Evolutionary conservation across 495 filamentous ascomycete species (phyloP), one percentile per base, ranked within the genome.

Genomic region (Penicillium angulare): DNA sequence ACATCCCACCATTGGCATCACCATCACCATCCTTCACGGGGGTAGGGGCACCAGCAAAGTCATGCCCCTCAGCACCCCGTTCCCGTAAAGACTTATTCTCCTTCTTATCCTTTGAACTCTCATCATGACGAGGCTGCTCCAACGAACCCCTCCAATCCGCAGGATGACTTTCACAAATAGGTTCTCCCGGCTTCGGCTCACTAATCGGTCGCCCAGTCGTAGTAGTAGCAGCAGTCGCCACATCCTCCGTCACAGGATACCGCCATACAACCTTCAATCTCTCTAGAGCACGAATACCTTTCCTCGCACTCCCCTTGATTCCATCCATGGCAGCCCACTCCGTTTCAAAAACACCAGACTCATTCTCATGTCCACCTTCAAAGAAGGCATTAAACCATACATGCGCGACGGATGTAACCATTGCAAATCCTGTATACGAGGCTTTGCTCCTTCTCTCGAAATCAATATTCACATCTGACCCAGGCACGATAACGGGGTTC

Each of bases 301-400:
- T 93, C 35, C 81, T 79, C 26, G 71, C 79, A 5, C 84, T 89
- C 1, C 93, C 92, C 63, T 95, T 96, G 52, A 88, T 81, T 0
- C 85, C 85, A 59, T 88, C 85, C 71, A 88, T 79, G 0, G 68
- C 74, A 3, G 86, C 83, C 84, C 84, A 88, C 3, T 75, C 69
- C 7, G 78, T 79, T 45, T 85, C 81, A 59, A 87, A 86, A 18
- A 85, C 76, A 21, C 83, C 83, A 0, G 75, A 76, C 44, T 73
- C 65, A 34, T 73, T 57, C 55, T 90, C 82, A 13, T 87, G 77
- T 52, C 84, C 79, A 10, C 90, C 91, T 70, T 97, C 93, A 53
- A 97, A 97, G 70, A 85, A 97, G 2, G 86, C 71, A 60, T 98
- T 98, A 72, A 96, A 95, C 93, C 93, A 98, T 24, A 96, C 87